Evolutionary conservation across 1,284 basidiomycete genomes (phyloP), one percentile per base, ranked within the genome.

Genomic region (Cryptococcus depauperatus): DNA sequence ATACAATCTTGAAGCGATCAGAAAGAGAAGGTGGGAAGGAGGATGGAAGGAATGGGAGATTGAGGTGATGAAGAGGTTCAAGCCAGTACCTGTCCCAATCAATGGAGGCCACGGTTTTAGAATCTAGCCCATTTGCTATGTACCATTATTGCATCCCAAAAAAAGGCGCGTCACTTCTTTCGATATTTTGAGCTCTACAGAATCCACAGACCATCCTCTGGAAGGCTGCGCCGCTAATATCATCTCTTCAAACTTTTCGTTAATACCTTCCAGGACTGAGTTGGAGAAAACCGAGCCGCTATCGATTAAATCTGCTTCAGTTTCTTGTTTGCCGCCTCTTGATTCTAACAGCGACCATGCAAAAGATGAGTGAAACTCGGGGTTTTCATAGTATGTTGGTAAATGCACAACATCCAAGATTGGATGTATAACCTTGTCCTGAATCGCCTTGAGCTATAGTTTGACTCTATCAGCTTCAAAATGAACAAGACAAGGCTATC

Each of bases 1-100:
- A 22, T 64, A 48, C 27, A 49, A 54, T 16, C 38, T 35, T n/a
- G 48, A 48, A 47, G 79, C 80, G 54, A 76, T 88, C 19, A 71
- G 84, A 43, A 73, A 77, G 43, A 75, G 73, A 46, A 47, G 55
- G 21, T 40, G 52, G 34, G 44, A 37, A 10, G 51, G 55, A 30
- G 50, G 49, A 16, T 54, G 60, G 41, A 58, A 56, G 46, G 66
- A 69, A 45, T 71, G 69, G 69, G 69, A 71, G 50, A 38, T 41
- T n/a, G 66, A 66, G 52, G 51, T 71, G 41, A 44, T 65, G 34
- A 58, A 56, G 37, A 46, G 62, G 30, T 71, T 71, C 52, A 54
- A 57, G 13, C 40, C 56, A 9, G 67, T 68, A 3, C 54, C 56
- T 14, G 50, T 62, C 27, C 61, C 64, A 8, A 41, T 57, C 22